Evolutionary conservation across 306 rosid species (phyloP), one percentile per base, ranked within the genome.

Genomic region (Casuarina glauca): DNA sequence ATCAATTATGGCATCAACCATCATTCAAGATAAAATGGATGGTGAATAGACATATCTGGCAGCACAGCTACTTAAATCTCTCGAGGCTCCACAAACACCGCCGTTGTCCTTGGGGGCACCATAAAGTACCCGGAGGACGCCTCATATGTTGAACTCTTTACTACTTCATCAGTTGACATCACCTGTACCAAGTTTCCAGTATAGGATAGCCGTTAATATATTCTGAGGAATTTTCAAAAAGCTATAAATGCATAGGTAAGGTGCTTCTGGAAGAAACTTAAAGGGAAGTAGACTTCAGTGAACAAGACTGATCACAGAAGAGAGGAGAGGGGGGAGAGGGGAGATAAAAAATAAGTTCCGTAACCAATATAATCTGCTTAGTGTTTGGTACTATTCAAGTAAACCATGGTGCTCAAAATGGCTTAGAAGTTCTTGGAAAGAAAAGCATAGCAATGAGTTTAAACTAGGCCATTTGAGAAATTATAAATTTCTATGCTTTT

Each of bases 51-150:
- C 45, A 62, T 9, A 3, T 68, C 35, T 52, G 71, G 62, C 42
- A 19, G 54, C 64, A 11, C n/a, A 48, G 39, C 77, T 45, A 45
- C 76, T 88, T 79, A 80, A 17, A 43, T 68, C 9, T 69, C 72
- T 78, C 97, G 87, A 78, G 90, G 87, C 84, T 93, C 91, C 2
- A 93, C 93, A 69, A 92, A 93, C 69, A 95, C 96, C 36, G 90
- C 84, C 20, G 99, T 90, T 11, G 97, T 89, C 80, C 93, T 85
- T 61, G 79, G 70, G 15, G 94, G 93, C 75, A 93, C 88, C 38
- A 64, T 78, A 72, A 93, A 95, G 81, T 94, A 70, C 45, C 96
- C 97, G 1, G 93, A 83, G 53, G 86, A 84, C 20, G 84, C 76
- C 78, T 95, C 88, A 20, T 86, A 93, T 26, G 63, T 83, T 70